phyloP scores from a whole-genome alignment of 768 basidiomycete species.

The Mycena venus region DNA sequence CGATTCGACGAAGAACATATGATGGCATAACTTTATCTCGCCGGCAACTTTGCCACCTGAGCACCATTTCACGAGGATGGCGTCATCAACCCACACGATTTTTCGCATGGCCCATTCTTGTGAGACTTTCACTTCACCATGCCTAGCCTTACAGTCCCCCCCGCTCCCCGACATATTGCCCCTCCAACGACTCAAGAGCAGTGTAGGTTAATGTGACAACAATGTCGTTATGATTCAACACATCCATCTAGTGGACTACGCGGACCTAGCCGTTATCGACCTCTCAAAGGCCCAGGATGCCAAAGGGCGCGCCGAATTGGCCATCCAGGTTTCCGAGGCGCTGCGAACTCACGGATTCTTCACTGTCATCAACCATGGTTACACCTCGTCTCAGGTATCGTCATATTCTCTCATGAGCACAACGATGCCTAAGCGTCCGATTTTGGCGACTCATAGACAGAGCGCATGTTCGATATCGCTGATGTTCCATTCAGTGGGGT shows the following conservation, averaged over 20 bases:
- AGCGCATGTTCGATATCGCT: constrained; percentile 64
- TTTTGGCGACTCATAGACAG: constrained; percentile 53
- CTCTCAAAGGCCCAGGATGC: constrained; percentile 54
- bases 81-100: not conserved
- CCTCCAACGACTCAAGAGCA: too few species aligned
- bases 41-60: not conserved
- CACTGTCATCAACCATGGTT: constrained; percentile 65
- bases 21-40: not conserved
- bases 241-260: constrained; percentile 46
- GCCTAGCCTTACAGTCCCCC: too few species aligned
- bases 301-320: constrained; percentile 54
- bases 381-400: constrained; percentile 52
- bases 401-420: not conserved
- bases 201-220: too few species aligned
- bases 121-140: not conserved
- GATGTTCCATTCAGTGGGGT: constrained; percentile 60
- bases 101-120: not conserved
- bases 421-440: too few species aligned
- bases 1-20: too few species aligned
- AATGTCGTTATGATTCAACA: too few species aligned
- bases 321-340: constrained; percentile 58
- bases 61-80: not conserved
- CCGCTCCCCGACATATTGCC: too few species aligned
- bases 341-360: constrained; percentile 61
- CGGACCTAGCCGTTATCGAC: constrained; percentile 67